Conservation (phyloP, 805 yeast genomes). For the Metschnikowia cubensis region DNA sequence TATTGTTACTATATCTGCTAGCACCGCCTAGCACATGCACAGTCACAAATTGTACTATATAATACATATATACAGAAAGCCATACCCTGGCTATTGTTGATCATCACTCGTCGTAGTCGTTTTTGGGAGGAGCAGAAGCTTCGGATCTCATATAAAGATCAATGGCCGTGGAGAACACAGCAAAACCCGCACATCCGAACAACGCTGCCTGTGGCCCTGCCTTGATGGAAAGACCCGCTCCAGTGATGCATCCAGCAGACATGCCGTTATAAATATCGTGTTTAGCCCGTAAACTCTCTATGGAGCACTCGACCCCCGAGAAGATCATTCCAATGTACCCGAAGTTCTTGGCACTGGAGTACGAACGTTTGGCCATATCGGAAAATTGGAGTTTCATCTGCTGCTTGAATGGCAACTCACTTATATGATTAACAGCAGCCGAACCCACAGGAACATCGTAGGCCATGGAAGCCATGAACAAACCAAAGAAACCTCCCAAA, state of each 20-base stretch:
- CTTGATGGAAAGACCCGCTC: constrained; percentile 89
- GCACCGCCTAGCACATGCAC: background rate
- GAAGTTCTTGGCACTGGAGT: constrained; percentile 85
- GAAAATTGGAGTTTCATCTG: constrained; percentile 87
- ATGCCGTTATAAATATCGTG: constrained; percentile 91
- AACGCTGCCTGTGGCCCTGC: constrained; percentile 92
- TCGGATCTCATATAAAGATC: constrained; percentile 20
- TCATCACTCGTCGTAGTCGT: constrained; percentile 70
- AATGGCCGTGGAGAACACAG: constrained; percentile 84
- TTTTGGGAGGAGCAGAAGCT: constrained; percentile 60
- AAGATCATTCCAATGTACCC: constrained; percentile 21
- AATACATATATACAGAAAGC: constrained; percentile 8
- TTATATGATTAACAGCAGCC: constrained; percentile 50
- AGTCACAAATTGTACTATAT: constrained; percentile 8
- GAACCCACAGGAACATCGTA: constrained; percentile 78
- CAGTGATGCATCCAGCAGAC: constrained; percentile 92
- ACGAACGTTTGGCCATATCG: constrained; percentile 91
- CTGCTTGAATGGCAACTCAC: constrained; percentile 85
- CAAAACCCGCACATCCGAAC: constrained; percentile 96
- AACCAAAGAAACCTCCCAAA: constrained; percentile 91
- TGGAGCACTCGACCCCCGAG: constrained; percentile 20
- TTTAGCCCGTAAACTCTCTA: constrained; percentile 36
- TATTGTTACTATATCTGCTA: constrained; percentile 41
- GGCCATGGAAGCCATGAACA: constrained; percentile 85
- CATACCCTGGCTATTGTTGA: background rate